Evolutionary conservation across 2,329 filamentous ascomycete genomes (phyloP), one percentile per base, ranked within the genome.

Genomic region (Nemania serpens): DNA sequence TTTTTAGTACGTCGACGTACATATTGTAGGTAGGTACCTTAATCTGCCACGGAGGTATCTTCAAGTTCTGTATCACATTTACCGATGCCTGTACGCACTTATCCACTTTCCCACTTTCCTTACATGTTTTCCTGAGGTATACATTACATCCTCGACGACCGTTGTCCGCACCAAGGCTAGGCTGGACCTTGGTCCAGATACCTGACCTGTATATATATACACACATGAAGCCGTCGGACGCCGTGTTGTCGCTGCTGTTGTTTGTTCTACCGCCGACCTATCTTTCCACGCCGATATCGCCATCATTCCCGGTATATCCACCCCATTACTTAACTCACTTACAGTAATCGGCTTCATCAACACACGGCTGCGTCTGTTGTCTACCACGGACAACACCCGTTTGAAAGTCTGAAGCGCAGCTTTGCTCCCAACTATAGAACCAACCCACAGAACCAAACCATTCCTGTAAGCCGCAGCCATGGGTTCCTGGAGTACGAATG

Each of bases 401-500:
- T 29, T 7, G 25, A 29, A 7, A 29, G 25, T 29, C 22, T 9
- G 22, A 34, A 10, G 36, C 42, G 11, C n/a, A 46, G 36, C 36
- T 39, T n/a, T n/a, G 11, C 4, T n/a, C 15, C 36, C 36, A 39
- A 10, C 11, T 5, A 39, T 39, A 39, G 11, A 12, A 3, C 36
- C 36, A 39, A 39, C 36, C 25, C 25, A 29, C 11, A 54, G 15
- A 20, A 10, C 15, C 41, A 17, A 10, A 43, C n/a, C 36, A 13
- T 39, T 3, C 36, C n/a, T 29, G 25, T 12, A 18, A 43, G 17
- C 22, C 6, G 18, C 41, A 41, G 65, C 42, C 53, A 73, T 73
- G 71, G 71, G 70, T 53, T 77, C 74, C 57, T 65, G 59, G 63
- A 59, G 62, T 39, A 25, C 63, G 46, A 66, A 70, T 39, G 59